Conservation (phyloP, 176 grass and related monocot species). For the Zoysia japonica region DNA sequence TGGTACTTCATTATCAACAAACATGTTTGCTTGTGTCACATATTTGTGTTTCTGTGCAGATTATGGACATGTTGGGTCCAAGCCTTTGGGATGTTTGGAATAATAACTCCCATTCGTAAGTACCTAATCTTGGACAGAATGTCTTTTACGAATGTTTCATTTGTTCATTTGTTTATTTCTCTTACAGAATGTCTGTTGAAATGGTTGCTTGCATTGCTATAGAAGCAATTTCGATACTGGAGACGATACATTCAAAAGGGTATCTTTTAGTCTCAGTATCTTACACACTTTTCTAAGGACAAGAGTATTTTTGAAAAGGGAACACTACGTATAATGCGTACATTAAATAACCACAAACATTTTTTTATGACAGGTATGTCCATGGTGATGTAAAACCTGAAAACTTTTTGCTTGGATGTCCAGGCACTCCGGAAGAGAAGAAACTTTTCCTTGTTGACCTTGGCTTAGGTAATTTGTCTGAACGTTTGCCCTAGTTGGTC, state of each 20-base stretch:
- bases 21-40: not conserved
- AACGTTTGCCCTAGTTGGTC: not conserved
- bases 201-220: conserved; percentile 99
- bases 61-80: conserved; percentile 96
- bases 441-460: conserved; percentile 98
- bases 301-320: conserved; percentile 11
- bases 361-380: conserved; percentile 70
- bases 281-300: conserved; percentile 21
- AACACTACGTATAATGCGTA: conserved; percentile 20
- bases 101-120: conserved; percentile 89
- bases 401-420: conserved; percentile 92
- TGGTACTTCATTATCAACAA: conserved; percentile 25
- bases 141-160: not conserved
- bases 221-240: conserved; percentile 90
- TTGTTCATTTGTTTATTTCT: conserved; percentile 6
- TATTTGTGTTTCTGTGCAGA: conserved; percentile 47
- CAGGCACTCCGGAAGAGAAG: conserved; percentile 76
- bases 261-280: conserved; percentile 31
- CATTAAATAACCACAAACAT: not conserved
- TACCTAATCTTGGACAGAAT: conserved; percentile 5
- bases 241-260: conserved; percentile 95
- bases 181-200: conserved; percentile 85
- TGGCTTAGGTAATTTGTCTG: conserved; percentile 75
- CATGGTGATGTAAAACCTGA: conserved; percentile 96
- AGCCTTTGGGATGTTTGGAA: conserved; percentile 98